Percentiles rank a stretch among this genome's conserved stretches.
phyloP scores from a whole-genome alignment of 768 basidiomycete genomes.

The Psilocybe cubensis region DNA sequence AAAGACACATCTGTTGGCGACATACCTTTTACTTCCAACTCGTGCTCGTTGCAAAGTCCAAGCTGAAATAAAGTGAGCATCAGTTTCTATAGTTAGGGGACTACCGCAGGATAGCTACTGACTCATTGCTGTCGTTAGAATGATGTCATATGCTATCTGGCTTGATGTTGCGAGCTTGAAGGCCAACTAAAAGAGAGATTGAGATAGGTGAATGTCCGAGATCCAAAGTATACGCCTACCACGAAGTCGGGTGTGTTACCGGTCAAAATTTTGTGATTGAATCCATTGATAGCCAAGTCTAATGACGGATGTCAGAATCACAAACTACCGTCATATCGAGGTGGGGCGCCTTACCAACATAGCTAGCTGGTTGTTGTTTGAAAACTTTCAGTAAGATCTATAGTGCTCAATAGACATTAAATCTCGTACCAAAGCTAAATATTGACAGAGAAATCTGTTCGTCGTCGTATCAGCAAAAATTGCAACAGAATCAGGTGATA shows the following conservation, averaged over 20 bases:
- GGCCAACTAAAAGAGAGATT: conserved; percentile 8
- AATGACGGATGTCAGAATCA: background rate
- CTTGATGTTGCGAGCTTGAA: conserved; percentile 17
- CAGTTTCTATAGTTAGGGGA: background rate
- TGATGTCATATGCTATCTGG: conserved; percentile 14
- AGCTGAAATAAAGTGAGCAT: background rate
- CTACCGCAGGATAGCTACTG: background rate
- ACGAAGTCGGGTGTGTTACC: conserved; percentile 15
- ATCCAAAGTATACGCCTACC: conserved; percentile 1
- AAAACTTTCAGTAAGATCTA: background rate
- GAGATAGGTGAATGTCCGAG: too few relatives aligned
- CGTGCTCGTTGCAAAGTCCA: conserved; percentile 8
- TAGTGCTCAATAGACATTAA: background rate
- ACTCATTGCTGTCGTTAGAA: conserved; percentile 16
- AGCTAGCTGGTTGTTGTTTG: background rate
- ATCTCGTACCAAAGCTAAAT: conserved; percentile 15
- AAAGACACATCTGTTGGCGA: background rate
- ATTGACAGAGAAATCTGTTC: conserved; percentile 5
- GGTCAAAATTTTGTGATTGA: conserved; percentile 11
- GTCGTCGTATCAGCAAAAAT: background rate
- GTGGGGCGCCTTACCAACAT: background rate
- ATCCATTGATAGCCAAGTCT: conserved; percentile 18
- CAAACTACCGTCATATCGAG: background rate
- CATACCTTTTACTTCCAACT: conserved; percentile 6
- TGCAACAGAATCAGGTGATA: background rate